These are phyloP conservation scores for Rhododendron ferrugineum DNA, from an alignment of 148 eudicot genomes.

Conservation along the genomic window DNA sequence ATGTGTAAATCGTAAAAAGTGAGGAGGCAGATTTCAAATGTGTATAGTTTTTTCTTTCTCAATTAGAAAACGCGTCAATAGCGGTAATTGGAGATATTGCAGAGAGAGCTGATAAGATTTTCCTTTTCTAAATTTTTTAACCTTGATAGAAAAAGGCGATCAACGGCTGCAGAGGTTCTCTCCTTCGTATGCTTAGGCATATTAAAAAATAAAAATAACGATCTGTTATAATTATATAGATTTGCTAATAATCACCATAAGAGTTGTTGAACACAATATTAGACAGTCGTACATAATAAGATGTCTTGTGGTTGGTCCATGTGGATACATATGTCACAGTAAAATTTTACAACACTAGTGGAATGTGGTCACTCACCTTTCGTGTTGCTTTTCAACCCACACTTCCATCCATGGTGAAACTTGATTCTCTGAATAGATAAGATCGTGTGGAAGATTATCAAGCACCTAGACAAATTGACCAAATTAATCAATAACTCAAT, in stretches of 20 bases:
- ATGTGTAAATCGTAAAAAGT: too few species aligned
- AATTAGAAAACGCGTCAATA: background rate
- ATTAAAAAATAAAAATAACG: background rate
- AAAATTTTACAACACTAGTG: background rate
- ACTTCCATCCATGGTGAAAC: constrained; percentile 94
- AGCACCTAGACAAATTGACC: constrained; percentile 54
- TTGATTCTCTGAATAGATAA: constrained; percentile 78
- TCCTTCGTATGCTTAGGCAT: background rate
- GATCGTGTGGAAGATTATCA: constrained; percentile 99
- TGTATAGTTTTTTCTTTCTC: background rate
- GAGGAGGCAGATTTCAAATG: too few species aligned
- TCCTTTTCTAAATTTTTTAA: background rate
- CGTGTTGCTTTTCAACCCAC: constrained; percentile 76
- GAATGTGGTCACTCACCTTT: constrained; percentile 36
- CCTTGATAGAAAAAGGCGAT: background rate
- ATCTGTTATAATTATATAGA: background rate
- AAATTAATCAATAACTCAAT: background rate
- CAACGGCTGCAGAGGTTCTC: background rate
- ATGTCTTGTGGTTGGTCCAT: background rate
- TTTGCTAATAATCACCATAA: background rate
- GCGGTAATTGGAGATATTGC: background rate
- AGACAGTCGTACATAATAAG: background rate
- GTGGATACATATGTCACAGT: background rate
- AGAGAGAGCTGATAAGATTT: background rate
- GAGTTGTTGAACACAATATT: background rate